A percentile compares a stretch with the other conserved stretches of the same genome.
Evolutionary conservation across 352 stramenopile species (phyloP).

Genomic region (Elongisporangium anandrum): DNA sequence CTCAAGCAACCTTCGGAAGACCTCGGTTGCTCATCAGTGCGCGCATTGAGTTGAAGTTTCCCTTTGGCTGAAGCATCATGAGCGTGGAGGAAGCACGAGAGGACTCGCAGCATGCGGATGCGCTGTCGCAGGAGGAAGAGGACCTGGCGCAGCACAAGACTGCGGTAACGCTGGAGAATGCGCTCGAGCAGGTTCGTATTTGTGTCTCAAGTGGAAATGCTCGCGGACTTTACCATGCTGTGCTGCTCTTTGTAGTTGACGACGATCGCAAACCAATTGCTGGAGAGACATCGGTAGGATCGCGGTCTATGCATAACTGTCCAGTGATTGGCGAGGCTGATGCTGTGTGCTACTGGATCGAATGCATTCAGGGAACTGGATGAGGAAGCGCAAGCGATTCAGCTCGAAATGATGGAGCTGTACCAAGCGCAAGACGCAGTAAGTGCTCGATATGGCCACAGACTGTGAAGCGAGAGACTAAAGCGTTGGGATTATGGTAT

Average conservation of each 20-base stretch:
- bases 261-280: conserved; percentile 16
- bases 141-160: conserved; percentile 3
- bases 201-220: neutral
- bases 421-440: conserved; percentile 52
- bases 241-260: conserved; percentile 10
- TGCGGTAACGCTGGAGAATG: conserved; percentile 19
- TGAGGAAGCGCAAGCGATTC: conserved; percentile 45
- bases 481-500: neutral
- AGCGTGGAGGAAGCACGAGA: conserved; percentile 3
- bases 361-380: conserved; percentile 34
- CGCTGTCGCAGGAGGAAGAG: neutral
- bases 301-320: neutral
- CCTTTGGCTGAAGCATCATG: neutral
- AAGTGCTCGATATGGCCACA: neutral
- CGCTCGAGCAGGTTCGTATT: conserved; percentile 14
- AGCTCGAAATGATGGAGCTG: conserved; percentile 56
- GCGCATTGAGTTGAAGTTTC: conserved; percentile 34
- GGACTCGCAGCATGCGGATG: conserved; percentile 1
- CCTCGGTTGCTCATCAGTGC: conserved; percentile 5
- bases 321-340: neutral
- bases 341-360: neutral
- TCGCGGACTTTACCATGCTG: neutral
- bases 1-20: conserved; percentile 40
- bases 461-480: neutral
- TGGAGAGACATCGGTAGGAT: conserved; percentile 14